Base-by-base conservation (phyloP, 2,329 filamentous ascomycete genomes). In the Pseudogymnoascus pannorum region DNA sequence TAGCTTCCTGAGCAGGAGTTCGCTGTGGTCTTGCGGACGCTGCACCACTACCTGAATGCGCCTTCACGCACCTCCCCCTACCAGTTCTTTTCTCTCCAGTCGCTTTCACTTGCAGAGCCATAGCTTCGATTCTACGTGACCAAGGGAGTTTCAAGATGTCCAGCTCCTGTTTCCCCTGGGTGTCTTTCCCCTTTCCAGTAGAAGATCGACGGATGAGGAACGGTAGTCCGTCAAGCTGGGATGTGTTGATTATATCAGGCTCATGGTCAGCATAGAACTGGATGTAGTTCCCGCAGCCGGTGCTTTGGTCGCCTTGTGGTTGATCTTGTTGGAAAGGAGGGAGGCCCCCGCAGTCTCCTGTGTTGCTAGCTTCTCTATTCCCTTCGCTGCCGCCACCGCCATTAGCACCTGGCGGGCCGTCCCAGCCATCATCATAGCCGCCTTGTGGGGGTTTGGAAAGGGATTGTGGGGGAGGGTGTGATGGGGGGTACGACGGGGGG, bases 251-350 rank as follows among this genome's bases (percentile, higher is more conserved):
- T 54, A 54, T 8, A n/a, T 31, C 44, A 5, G 44, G 44, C 1
- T 54, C 44, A 3, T 54, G 24, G 44, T 51, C 44, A 9, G 44
- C 9, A 14, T n/a, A 51, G 44, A 51, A 51, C 5, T 54, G 44
- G 44, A 54, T 54, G 44, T 54, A 54, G n/a, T 54, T 54, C 5
- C 44, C 44, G 8, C 44, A 24, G n/a, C 44, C 44, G 24, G 9
- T 54, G 44, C 44, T 54, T 54, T 54, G 44, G 44, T 54, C 24
- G 44, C 44, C 44, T 54, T 54, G 44, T 2, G 44, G 44, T 11
- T 29, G 44, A n/a, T 54, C 44, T 54, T 54, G 44, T 29, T 29
- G 24, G 44, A 31, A 54, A 5, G 26, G 44, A n/a, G 44, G 26
- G n/a, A 31, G 44, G 44, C 44, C 44, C 14, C 8, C 24, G n/a